Evolutionary conservation across 2,329 filamentous ascomycete genomes (phyloP).

Genomic region (Emydomyces testavorans): DNA sequence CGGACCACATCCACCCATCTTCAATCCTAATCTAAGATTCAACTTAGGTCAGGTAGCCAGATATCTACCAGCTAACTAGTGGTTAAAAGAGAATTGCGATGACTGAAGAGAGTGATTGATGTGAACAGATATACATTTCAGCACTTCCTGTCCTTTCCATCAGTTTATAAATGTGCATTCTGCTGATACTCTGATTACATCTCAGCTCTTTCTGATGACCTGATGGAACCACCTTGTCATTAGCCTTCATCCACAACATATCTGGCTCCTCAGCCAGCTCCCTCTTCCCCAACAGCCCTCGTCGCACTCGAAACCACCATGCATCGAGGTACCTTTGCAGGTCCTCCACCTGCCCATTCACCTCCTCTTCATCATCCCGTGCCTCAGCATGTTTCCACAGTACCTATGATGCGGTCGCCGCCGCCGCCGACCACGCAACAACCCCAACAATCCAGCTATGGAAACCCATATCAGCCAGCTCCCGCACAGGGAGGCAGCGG

Average conservation of each 20-base stretch:
- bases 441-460: slow-evolving; percentile 44
- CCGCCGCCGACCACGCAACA: slow-evolving; percentile 68
- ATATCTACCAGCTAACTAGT: too few relatives aligned
- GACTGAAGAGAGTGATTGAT: neutral
- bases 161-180: neutral
- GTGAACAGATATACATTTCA: neutral
- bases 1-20: too few relatives aligned
- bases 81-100: too few relatives aligned
- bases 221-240: neutral
- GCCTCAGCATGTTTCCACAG: slow-evolving; percentile 94
- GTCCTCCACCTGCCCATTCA: slow-evolving; percentile 59
- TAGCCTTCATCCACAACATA: neutral
- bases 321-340: slow-evolving; percentile 72
- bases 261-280: neutral
- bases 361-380: slow-evolving; percentile 94
- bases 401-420: slow-evolving; percentile 90
- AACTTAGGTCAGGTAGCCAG: too few relatives aligned
- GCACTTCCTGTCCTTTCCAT: neutral
- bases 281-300: neutral
- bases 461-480: slow-evolving; percentile 41
- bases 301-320: slow-evolving; percentile 41
- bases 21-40: too few relatives aligned
- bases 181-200: too few relatives aligned
- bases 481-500: slow-evolving; percentile 33
- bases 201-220: neutral